Base-by-base conservation (phyloP, 2,329 filamentous ascomycete species). In the Hypoxylon sp. region DNA sequence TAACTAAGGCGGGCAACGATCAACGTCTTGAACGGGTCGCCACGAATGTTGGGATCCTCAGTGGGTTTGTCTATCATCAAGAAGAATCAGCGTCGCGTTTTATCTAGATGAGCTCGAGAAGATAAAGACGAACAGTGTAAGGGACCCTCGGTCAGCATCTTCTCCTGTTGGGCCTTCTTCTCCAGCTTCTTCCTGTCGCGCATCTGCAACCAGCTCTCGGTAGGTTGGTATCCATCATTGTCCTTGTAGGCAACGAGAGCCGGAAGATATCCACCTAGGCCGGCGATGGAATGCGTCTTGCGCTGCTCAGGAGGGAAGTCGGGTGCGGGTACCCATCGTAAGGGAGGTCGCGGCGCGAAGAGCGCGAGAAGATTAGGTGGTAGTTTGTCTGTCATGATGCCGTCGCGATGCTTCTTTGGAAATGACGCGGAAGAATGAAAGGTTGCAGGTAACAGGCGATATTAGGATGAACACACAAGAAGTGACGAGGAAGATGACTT, bases 11-110 rank as follows among this genome's bases (percentile, higher is more conserved):
- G 87, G 43, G 90, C 88, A 45, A 97, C 89, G 66, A 99, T 95
- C 40, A 99, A 79, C 9, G 94, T 99, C 75, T 90, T 96, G 79
- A 94, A 97, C 1, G 93, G 88, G 75, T 97, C 92, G 48, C 94
- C 93, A 59, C 91, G 85, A 60, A 96, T 88, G 64, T 97, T 94
- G 8, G 88, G 83, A 67, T 99, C 94, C 26, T 94, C 86, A 16
- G 78, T 76, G 5, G 94, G 93, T 58, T 93, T 89, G 73, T 89
- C 92, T 92, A 60, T 26, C 59, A 19, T 4, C 25, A 20, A 49
- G 63, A 60, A 40, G 55, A 16, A 25, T 64, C 44, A 67, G 57
- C 35, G 40, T 20, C 13, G 42, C 9, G 7, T 41, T 25, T 8
- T 35, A 5, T 21, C 26, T 11, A 30, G 32, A 31, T 23, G 20